Percentiles rank a stretch among this genome's conserved stretches.
phyloP scores from a whole-genome alignment of 441 rosid species.

The Populus hybrid region DNA sequence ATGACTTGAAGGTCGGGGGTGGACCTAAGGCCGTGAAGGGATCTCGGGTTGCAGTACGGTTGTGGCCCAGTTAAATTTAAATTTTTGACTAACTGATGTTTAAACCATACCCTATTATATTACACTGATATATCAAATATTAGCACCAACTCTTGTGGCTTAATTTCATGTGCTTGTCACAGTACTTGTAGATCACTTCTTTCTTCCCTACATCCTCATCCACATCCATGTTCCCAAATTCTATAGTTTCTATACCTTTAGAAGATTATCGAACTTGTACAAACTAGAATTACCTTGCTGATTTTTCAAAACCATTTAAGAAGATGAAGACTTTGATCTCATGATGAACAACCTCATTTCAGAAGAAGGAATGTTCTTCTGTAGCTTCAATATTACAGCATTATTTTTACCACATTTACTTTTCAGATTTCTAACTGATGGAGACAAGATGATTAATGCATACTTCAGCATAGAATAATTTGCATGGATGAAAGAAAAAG shows the following conservation, averaged over 20 bases:
- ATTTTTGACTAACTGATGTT: constrained; percentile 4
- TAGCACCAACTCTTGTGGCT: not conserved
- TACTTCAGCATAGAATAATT: not conserved
- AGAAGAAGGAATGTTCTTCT: not conserved
- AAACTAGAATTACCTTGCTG: not conserved
- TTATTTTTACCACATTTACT: not conserved
- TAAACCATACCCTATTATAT: not conserved
- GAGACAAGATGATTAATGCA: not conserved
- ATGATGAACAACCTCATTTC: not conserved
- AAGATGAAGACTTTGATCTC: not conserved
- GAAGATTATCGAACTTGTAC: not conserved
- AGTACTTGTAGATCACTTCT: not conserved
- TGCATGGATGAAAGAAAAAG: not conserved
- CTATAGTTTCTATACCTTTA: not conserved
- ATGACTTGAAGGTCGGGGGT: constrained; percentile 81
- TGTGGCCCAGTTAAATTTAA: constrained; percentile 52
- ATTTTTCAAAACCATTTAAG: not conserved
- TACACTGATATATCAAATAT: not conserved
- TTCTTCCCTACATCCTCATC: not conserved
- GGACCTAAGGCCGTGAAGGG: constrained; percentile 80
- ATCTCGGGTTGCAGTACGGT: constrained; percentile 98
- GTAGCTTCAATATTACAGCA: not conserved
- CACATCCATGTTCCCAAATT: not conserved
- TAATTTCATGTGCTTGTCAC: not conserved
- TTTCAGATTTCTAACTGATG: not conserved